Base-by-base conservation (phyloP, 768 basidiomycete species). In the Hemileccinum impolitum region DNA sequence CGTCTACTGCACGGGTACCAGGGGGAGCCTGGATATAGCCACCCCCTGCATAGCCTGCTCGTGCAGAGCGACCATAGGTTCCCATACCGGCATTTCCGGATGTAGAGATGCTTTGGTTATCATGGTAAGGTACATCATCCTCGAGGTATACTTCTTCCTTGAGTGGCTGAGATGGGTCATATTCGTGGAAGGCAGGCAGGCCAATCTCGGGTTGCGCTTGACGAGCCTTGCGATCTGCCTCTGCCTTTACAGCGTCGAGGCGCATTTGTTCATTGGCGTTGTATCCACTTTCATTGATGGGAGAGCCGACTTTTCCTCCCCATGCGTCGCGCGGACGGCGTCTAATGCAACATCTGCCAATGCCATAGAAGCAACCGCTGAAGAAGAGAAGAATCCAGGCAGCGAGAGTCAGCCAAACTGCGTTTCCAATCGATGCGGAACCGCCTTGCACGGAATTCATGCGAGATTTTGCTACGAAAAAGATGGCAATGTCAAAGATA, bases 401-500 rank as follows among this genome's bases (percentile, higher is more conserved):
- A 2, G 81, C 86, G 30, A 97, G 79, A 3, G 90, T 92, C 39
- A 97, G 72, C 94, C 94, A 97, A 37, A 94, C 79, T 18, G 88
- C 92, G 50, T 78, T 85, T n/a, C 94, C 94, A 8, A 94, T 86
- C 17, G 75, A 70, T 0, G 95, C 94, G 0, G 75, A 75, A 6
- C 90, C 93, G 17, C 92, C 84, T 4, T 74, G 57, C n/a, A 82
- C 78, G 15, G 59, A 52, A 64, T 90, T 87, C 66, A 99, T 87
- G 45, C 94, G 82, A 38, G 87, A 72, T 62, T 86, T 93, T 50
- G 90, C 90, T 48, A 95, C 70, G 74, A 90, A 92, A 72, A 97
- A 98, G 49, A 96, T 72, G 56, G 80, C 87, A 50, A 97, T 70
- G 67, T 99, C 96, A 68, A 97, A 94, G 28, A 95, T 81, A 69